Percentiles rank a stretch among this genome's conserved stretches.
These are phyloP conservation scores for Ascochyta lentis DNA, from an alignment of 2,329 filamentous ascomycete species.

Conservation along the genomic window DNA sequence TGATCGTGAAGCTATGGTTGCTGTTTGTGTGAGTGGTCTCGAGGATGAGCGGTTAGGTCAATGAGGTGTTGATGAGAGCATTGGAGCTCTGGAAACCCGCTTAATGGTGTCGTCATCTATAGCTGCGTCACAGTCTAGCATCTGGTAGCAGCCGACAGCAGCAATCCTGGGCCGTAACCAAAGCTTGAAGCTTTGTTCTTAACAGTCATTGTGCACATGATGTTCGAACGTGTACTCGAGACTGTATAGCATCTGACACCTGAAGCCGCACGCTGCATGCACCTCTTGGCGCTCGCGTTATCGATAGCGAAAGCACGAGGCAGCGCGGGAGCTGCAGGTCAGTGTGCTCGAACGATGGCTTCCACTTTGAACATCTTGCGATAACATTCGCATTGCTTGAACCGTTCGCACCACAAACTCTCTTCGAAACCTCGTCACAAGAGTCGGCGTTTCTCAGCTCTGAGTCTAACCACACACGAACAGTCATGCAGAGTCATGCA, in stretches of 20 bases:
- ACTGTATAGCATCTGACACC: not conserved
- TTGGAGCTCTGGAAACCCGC: slow-evolving; percentile 10
- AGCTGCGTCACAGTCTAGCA: slow-evolving; percentile 14
- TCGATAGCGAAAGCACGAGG: slow-evolving; percentile 8
- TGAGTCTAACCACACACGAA: not conserved
- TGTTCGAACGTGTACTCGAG: not conserved
- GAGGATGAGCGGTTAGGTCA: not conserved
- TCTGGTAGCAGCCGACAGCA: slow-evolving; percentile 3
- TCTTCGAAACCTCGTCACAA: not conserved
- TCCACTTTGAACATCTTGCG: not conserved
- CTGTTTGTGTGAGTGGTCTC: slow-evolving; percentile 18
- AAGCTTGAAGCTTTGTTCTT: too few species aligned
- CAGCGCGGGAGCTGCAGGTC: slow-evolving; percentile 3
- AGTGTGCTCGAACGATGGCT: not conserved
- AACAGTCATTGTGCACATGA: not conserved
- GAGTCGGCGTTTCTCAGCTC: not conserved
- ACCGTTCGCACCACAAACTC: not conserved
- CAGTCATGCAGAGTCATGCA: slow-evolving; percentile 2
- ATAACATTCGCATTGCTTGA: not conserved
- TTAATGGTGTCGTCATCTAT: slow-evolving; percentile 17
- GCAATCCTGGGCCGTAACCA: not conserved
- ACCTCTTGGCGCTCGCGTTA: slow-evolving; percentile 1
- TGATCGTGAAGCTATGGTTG: slow-evolving; percentile 50
- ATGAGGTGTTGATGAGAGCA: slow-evolving; percentile 1
- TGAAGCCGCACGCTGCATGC: not conserved